A percentile compares a stretch with the other conserved stretches of the same genome.
phyloP scores from a whole-genome alignment of 2,329 filamentous ascomycete genomes.

The Curvularia lunata region DNA sequence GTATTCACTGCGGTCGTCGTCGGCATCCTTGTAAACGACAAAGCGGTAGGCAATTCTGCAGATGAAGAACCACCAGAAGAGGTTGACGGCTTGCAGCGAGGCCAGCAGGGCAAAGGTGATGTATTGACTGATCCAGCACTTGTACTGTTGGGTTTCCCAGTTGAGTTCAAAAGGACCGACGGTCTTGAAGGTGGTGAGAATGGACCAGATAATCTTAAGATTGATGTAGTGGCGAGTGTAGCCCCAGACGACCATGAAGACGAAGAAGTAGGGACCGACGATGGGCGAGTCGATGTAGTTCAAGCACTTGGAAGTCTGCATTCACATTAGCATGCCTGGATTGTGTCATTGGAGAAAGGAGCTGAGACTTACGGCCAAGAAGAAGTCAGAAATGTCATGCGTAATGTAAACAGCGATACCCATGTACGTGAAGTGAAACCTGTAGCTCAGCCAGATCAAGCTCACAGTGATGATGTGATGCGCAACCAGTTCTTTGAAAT shows the following conservation, averaged over 20 bases:
- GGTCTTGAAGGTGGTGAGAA: slow-evolving; percentile 76
- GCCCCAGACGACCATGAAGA: slow-evolving; percentile 84
- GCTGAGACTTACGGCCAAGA: slow-evolving; percentile 77
- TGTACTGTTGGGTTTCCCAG: slow-evolving; percentile 79
- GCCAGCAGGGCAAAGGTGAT: slow-evolving; percentile 71
- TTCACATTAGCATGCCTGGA: not conserved
- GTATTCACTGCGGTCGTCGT: slow-evolving; percentile 76
- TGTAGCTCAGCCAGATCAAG: slow-evolving; percentile 85
- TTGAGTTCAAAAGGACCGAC: slow-evolving; percentile 77
- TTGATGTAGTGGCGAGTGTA: slow-evolving; percentile 90
- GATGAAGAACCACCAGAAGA: slow-evolving; percentile 84
- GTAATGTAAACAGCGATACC: slow-evolving; percentile 92
- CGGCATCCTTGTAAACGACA: slow-evolving; percentile 64
- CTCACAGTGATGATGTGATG: slow-evolving; percentile 90
- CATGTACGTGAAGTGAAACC: slow-evolving; percentile 97
- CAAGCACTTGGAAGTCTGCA: slow-evolving; percentile 83
- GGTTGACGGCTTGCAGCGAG: slow-evolving; percentile 73
- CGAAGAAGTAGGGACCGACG: slow-evolving; percentile 81
- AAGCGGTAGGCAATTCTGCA: slow-evolving; percentile 76
- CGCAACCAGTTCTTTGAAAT: slow-evolving; percentile 90
- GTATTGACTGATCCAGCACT: slow-evolving; percentile 71
- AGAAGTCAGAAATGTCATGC: slow-evolving; percentile 94
- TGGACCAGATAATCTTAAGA: slow-evolving; percentile 74
- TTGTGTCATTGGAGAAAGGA: not conserved
- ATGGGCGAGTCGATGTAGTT: slow-evolving; percentile 85